phyloP scores from a whole-genome alignment of 495 filamentous ascomycete species.

The Penicillium steckii region DNA sequence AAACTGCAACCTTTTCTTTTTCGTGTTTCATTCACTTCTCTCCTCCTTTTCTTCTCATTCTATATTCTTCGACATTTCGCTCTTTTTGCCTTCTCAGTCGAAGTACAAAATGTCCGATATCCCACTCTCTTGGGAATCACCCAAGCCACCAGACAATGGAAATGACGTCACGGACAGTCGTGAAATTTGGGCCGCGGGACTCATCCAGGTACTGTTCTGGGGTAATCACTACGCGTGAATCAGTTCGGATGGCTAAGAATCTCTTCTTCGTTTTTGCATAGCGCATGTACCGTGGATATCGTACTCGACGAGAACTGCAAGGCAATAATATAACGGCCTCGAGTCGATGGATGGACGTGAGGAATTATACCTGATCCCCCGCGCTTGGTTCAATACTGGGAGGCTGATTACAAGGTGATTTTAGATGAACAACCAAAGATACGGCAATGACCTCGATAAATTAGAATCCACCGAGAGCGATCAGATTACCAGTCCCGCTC shows the following conservation, averaged over 20 bases:
- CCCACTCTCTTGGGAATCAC: background rate
- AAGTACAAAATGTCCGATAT: background rate
- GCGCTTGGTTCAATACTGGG: too few species aligned
- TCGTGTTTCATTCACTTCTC: background rate
- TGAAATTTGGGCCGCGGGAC: constrained; percentile 44
- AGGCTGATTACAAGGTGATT: too few species aligned
- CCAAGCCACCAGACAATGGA: background rate
- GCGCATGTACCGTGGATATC: constrained; percentile 69
- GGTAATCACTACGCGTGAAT: background rate
- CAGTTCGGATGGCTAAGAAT: background rate
- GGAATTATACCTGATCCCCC: background rate
- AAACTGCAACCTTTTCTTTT: background rate
- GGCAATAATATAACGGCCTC: constrained; percentile 64
- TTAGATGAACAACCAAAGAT: constrained; percentile 53
- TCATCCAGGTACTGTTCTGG: constrained; percentile 43
- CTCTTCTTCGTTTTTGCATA: constrained; percentile 27
- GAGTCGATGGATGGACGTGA: constrained; percentile 65
- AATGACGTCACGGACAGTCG: constrained; percentile 27
- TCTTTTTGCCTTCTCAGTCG: too few species aligned
- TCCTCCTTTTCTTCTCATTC: background rate
- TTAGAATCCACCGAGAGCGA: constrained; percentile 23
- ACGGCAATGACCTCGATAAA: background rate
- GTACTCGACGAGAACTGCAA: constrained; percentile 60
- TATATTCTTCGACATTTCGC: background rate
- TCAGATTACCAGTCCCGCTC: constrained; percentile 47